A percentile compares a stretch with the other conserved stretches of the same genome.
phyloP scores from a whole-genome alignment of 345 rosid genomes.

The Aquilaria malaccensis region DNA sequence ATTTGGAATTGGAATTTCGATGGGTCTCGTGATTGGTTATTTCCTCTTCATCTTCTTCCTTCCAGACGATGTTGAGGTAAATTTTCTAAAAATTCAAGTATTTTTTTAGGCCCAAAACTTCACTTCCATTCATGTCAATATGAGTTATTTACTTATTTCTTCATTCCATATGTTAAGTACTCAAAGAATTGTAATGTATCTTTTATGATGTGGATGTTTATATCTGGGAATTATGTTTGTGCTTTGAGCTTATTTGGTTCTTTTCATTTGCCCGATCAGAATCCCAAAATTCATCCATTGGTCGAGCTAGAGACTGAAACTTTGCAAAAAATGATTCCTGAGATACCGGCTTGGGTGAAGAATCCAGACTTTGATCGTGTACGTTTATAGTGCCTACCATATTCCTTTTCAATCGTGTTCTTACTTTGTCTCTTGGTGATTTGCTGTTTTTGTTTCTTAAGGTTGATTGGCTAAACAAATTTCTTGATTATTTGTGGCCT shows the following conservation, averaged over 20 bases:
- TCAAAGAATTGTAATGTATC: too few species aligned
- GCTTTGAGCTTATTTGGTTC: not conserved
- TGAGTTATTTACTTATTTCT: not conserved
- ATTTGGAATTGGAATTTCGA: conserved; percentile 65
- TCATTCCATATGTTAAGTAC: not conserved
- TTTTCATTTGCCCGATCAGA: conserved; percentile 28
- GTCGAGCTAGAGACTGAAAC: conserved; percentile 59
- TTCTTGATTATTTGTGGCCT: conserved; percentile 84
- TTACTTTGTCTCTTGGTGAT: conserved; percentile 4
- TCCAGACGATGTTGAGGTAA: conserved; percentile 64
- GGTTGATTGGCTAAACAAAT: conserved; percentile 93
- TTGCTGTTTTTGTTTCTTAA: conserved; percentile 17
- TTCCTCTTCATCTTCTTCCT: conserved; percentile 58
- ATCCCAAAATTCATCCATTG: conserved; percentile 53
- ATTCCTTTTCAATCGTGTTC: not conserved
- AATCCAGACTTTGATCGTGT: conserved; percentile 84
- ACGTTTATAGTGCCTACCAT: conserved; percentile 16
- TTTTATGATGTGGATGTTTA: not conserved
- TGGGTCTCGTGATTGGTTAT: conserved; percentile 67
- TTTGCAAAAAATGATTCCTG: conserved; percentile 72
- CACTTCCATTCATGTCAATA: too few species aligned
- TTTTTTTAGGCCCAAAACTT: too few species aligned
- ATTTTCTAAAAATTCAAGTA: not conserved
- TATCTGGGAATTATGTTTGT: not conserved
- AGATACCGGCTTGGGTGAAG: conserved; percentile 84